Percentiles rank a stretch among this genome's conserved stretches.
These are phyloP conservation scores for Nigrograna mackinnonii DNA, from an alignment of 2,329 filamentous ascomycete genomes.

Conservation along the genomic window DNA sequence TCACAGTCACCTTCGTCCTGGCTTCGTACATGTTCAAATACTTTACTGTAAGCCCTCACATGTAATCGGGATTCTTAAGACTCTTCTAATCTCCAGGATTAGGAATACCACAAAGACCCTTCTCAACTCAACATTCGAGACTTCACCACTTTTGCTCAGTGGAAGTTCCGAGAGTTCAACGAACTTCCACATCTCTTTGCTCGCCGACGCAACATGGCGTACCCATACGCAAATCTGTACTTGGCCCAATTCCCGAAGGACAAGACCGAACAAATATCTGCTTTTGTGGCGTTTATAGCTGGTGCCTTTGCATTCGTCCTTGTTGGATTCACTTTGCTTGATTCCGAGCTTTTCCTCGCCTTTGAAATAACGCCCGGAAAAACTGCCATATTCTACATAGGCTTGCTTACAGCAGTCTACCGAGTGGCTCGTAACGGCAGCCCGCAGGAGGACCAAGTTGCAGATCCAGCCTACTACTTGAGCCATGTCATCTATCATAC, in stretches of 20 bases:
- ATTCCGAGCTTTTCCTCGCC: conserved; percentile 85
- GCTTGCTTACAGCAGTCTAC: conserved; percentile 81
- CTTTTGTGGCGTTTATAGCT: conserved; percentile 84
- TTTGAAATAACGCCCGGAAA: conserved; percentile 91
- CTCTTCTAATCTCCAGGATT: too few species aligned
- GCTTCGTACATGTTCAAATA: conserved; percentile 93
- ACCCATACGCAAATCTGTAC: conserved; percentile 89
- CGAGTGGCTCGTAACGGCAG: conserved; percentile 80
- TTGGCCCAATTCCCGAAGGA: conserved; percentile 96
- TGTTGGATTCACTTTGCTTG: conserved; percentile 80
- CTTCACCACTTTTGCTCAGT: conserved; percentile 91
- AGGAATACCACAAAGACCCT: conserved; percentile 96
- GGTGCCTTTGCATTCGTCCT: conserved; percentile 87
- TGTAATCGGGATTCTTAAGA: too few species aligned
- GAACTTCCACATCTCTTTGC: conserved; percentile 92
- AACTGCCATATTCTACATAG: conserved; percentile 89
- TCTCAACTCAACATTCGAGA: conserved; percentile 83
- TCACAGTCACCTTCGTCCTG: conserved; percentile 83
- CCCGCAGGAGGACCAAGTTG: conserved; percentile 82
- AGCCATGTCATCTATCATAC: conserved; percentile 90
- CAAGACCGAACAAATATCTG: conserved; percentile 82
- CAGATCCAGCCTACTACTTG: conserved; percentile 89
- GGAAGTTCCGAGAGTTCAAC: conserved; percentile 99
- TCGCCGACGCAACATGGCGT: conserved; percentile 89
- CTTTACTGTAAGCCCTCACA: conserved; percentile 69